Percentiles rank a stretch among this genome's conserved stretches.
Evolutionary conservation across 2,329 filamentous ascomycete species (phyloP).

Genomic region (Colletotrichum sansevieriae): DNA sequence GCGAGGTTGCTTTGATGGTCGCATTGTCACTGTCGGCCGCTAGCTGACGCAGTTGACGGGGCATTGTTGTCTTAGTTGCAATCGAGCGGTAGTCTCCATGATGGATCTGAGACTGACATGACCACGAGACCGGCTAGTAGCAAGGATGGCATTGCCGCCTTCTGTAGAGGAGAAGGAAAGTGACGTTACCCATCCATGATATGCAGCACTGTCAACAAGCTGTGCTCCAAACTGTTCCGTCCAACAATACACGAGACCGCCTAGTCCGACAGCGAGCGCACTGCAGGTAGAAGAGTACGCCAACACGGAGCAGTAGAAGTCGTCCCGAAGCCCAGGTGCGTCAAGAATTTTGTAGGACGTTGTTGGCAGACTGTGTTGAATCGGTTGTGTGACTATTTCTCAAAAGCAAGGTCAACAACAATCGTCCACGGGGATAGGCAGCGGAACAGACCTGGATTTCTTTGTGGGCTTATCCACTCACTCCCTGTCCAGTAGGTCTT

Average conservation of each 20-base stretch:
- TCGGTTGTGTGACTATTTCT: background rate
- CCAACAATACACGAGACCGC: conserved; percentile 87
- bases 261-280: conserved; percentile 86
- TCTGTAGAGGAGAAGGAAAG: conserved; percentile 88
- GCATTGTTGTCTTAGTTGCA: conserved; percentile 78
- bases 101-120: conserved; percentile 82
- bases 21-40: conserved; percentile 72
- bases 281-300: conserved; percentile 83
- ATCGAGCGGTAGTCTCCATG: conserved; percentile 75
- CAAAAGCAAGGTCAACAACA: too few relatives aligned
- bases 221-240: conserved; percentile 80
- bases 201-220: conserved; percentile 59
- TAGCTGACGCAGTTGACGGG: conserved; percentile 86
- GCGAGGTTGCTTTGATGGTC: conserved; percentile 65
- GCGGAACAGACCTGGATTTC: background rate
- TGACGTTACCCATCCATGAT: conserved; percentile 76
- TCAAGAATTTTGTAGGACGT: conserved; percentile 89
- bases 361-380: conserved; percentile 64
- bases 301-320: conserved; percentile 94
- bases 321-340: conserved; percentile 88
- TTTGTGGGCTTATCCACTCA: conserved; percentile 51
- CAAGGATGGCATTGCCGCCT: conserved; percentile 84
- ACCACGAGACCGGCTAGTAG: conserved; percentile 84
- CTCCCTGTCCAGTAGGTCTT: conserved; percentile 59
- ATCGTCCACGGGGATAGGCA: too few relatives aligned